Base-by-base conservation (phyloP, 2,329 filamentous ascomycete species). In the Xylaria sp. region DNA sequence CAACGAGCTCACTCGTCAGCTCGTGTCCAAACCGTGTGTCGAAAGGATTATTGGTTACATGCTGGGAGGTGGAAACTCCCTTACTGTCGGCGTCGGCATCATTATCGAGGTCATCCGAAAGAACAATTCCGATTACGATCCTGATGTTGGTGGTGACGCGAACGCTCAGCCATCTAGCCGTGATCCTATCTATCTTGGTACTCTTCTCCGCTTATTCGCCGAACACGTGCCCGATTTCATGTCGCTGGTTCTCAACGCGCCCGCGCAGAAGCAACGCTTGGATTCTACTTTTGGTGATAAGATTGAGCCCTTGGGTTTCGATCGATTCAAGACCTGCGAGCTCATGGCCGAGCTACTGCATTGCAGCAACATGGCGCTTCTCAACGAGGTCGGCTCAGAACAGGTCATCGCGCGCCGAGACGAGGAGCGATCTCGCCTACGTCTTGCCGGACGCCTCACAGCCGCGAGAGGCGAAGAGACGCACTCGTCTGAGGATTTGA, bases 121-220 rank as follows among this genome's bases (percentile, higher is more conserved):
- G 83, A 99, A 99, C 82, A 99, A 99, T 80, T 98, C 96, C 0
- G 96, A 99, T 81, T 99, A 99, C 79, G 96, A 99, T 75, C 91
- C 96, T 0, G 96, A 98, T 75, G 92, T 94, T 75, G 90, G 94
- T 70, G 90, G 92, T 58, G 93, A 94, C 68, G 89, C 92, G 33
- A 92, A 92, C 72, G 89, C 92, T 2, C 85, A 91, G 64, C 95
- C 95, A 0, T 95, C 94, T 0, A 92, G 90, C 73, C 90, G 92
- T 61, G 96, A 99, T 77, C 96, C 96, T 3, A 99, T 99, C 75
- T 99, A 98, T 78, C 88, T 99, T 0, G 96, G 96, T 25, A 96
- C 92, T 1, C 86, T 99, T 7, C 87, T 99, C 43, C 90, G 95
- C 58, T 86, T 95, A 72, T 99, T 99, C 77, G 95, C 94, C 15